Percentiles rank a stretch among this genome's conserved stretches.
These are phyloP conservation scores for Globisporangium abappressorium DNA, from an alignment of 352 stramenopile species.

Conservation along the genomic window DNA sequence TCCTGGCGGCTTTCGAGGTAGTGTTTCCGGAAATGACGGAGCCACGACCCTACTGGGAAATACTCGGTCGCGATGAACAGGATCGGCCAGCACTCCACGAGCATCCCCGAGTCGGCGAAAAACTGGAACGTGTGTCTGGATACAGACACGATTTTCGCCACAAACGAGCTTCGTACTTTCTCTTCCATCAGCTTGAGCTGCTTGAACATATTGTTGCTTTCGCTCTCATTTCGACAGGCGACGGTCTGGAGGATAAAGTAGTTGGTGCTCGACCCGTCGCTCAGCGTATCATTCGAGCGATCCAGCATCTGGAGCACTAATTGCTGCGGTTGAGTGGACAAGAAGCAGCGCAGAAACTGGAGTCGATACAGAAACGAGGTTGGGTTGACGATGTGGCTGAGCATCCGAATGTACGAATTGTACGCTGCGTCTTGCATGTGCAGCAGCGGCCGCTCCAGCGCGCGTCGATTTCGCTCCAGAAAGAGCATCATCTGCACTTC, in stretches of 20 bases:
- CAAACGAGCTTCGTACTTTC: constrained; percentile 36
- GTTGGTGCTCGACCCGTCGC: constrained; percentile 14
- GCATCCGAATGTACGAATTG: constrained; percentile 44
- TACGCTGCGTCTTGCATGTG: constrained; percentile 46
- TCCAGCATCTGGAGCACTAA: constrained; percentile 38
- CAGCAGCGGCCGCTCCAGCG: constrained; percentile 39
- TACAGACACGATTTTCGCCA: constrained; percentile 25
- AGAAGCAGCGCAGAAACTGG: constrained; percentile 46
- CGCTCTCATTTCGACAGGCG: constrained; percentile 38
- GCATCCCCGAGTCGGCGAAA: constrained; percentile 55
- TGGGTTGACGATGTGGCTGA: constrained; percentile 53
- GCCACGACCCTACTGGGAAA: constrained; percentile 39
- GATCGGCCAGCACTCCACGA: constrained; percentile 60
- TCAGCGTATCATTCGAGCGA: constrained; percentile 13
- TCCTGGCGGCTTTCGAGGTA: constrained; percentile 10
- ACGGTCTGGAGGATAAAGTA: constrained; percentile 44
- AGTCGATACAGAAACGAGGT: constrained; percentile 44
- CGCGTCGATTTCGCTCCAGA: constrained; percentile 40
- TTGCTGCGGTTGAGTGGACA: constrained; percentile 32
- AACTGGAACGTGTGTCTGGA: constrained; percentile 60
- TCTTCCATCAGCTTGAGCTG: constrained; percentile 38
- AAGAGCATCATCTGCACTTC: constrained; percentile 46
- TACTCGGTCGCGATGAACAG: constrained; percentile 50
- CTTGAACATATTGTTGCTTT: constrained; percentile 31
- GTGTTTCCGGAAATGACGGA: constrained; percentile 22